Percentiles rank a stretch among this genome's conserved stretches.
These are phyloP conservation scores for Talaromyces thailandensis DNA, from an alignment of 495 filamentous ascomycete species.

Conservation along the genomic window DNA sequence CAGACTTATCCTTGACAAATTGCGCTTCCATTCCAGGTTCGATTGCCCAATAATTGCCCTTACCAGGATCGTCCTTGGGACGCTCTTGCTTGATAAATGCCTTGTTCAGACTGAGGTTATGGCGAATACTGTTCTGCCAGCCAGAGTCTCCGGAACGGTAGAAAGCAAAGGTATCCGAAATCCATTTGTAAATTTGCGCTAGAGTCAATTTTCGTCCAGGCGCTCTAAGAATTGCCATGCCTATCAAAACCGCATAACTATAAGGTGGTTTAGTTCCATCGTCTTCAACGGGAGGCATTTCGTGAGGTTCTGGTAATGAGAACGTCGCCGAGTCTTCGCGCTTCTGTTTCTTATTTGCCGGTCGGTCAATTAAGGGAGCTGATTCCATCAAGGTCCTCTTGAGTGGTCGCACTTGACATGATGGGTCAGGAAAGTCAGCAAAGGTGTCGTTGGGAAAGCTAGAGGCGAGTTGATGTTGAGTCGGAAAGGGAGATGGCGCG, in stretches of 20 bases:
- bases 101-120: constrained; percentile 96
- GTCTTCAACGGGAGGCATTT: constrained; percentile 74
- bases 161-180: constrained; percentile 83
- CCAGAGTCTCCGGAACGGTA: constrained; percentile 77
- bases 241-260: constrained; percentile 93
- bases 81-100: constrained; percentile 94
- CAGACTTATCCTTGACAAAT: constrained; percentile 77
- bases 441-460: constrained; percentile 37
- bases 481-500: constrained; percentile 18
- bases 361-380: constrained; percentile 61
- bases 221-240: constrained; percentile 90
- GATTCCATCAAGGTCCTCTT: constrained; percentile 68
- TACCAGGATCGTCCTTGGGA: constrained; percentile 94
- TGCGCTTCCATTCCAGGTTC: constrained; percentile 77
- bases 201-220: constrained; percentile 77
- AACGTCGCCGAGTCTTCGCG: constrained; percentile 34
- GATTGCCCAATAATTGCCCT: constrained; percentile 98
- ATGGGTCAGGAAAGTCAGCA: constrained; percentile 43
- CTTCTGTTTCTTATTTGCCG: constrained; percentile 53
- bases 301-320: constrained; percentile 59
- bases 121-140: constrained; percentile 98
- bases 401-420: constrained; percentile 49
- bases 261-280: constrained; percentile 82
- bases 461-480: constrained; percentile 9
- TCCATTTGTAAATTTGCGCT: constrained; percentile 99